Evolutionary conservation across 495 filamentous ascomycete genomes (phyloP).

Genomic region (Symbiotaphrina buchneri): DNA sequence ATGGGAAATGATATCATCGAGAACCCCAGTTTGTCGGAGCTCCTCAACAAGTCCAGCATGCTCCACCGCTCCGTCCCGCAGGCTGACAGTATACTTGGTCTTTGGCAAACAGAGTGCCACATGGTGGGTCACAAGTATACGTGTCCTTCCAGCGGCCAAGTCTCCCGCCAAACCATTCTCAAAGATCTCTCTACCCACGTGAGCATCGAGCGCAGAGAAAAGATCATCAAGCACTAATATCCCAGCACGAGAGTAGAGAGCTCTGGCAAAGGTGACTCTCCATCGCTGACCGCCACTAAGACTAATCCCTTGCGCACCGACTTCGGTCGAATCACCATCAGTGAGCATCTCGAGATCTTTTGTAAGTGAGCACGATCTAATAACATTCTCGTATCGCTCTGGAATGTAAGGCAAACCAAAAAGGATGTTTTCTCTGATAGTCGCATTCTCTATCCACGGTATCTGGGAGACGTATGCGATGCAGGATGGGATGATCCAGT

Average conservation of each 20-base stretch:
- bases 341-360: slow-evolving; percentile 54
- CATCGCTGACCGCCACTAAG: slow-evolving; percentile 68
- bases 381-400: slow-evolving; percentile 36
- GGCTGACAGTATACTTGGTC: slow-evolving; percentile 45
- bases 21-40: slow-evolving; percentile 25
- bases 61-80: slow-evolving; percentile 42
- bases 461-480: slow-evolving; percentile 66
- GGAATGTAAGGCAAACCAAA: slow-evolving; percentile 48
- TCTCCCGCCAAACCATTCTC: slow-evolving; percentile 51
- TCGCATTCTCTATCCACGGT: slow-evolving; percentile 73
- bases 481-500: slow-evolving; percentile 46
- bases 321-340: slow-evolving; percentile 58
- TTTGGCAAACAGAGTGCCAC: slow-evolving; percentile 44
- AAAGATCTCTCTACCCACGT: slow-evolving; percentile 59
- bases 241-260: slow-evolving; percentile 59
- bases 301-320: slow-evolving; percentile 67
- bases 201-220: slow-evolving; percentile 36
- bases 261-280: slow-evolving; percentile 57
- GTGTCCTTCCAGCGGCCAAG: slow-evolving; percentile 42
- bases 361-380: slow-evolving; percentile 44
- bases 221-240: slow-evolving; percentile 71
- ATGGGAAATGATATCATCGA: slow-evolving; percentile 35
- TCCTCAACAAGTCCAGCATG: slow-evolving; percentile 36
- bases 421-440: slow-evolving; percentile 49
- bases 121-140: slow-evolving; percentile 68